Percentiles rank a stretch among this genome's conserved stretches.
Conservation (phyloP, 2,329 filamentous ascomycete genomes). For the Verticillium isaacii region DNA sequence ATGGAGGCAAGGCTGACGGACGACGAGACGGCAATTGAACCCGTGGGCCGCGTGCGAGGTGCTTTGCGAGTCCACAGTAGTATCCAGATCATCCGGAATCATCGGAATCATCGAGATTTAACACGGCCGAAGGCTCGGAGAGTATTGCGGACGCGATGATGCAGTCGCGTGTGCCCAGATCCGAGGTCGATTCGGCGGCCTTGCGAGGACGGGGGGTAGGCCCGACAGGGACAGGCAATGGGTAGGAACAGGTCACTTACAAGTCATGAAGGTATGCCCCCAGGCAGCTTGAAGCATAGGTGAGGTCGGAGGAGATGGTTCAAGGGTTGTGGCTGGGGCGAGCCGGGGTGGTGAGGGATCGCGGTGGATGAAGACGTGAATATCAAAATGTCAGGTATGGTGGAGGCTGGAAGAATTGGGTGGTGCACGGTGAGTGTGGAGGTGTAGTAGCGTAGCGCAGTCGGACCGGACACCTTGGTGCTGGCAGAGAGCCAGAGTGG, state of each 20-base stretch:
- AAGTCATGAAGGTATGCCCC: slow-evolving; percentile 43
- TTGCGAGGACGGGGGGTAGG: slow-evolving; percentile 29
- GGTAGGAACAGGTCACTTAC: slow-evolving; percentile 35
- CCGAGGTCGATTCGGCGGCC: slow-evolving; percentile 29
- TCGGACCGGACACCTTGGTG: background rate
- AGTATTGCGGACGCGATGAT: slow-evolving; percentile 23
- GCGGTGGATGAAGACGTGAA: slow-evolving; percentile 1
- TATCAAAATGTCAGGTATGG: slow-evolving; percentile 4
- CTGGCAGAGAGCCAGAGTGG: background rate
- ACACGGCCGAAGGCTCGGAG: slow-evolving; percentile 16
- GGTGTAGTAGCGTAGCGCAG: background rate
- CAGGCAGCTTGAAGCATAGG: slow-evolving; percentile 25
- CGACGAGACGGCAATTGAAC: slow-evolving; percentile 39
- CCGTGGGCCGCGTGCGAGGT: slow-evolving; percentile 17
- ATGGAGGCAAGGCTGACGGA: slow-evolving; percentile 44
- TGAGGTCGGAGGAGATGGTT: background rate
- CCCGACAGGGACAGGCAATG: slow-evolving; percentile 21
- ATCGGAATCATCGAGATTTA: slow-evolving; percentile 29
- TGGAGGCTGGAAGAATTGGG: slow-evolving; percentile 5
- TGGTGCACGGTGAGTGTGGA: background rate
- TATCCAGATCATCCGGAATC: slow-evolving; percentile 26
- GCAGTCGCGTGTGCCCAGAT: slow-evolving; percentile 26
- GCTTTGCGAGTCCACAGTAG: slow-evolving; percentile 16
- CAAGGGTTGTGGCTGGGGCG: background rate
- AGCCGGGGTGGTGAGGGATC: background rate